Percentiles rank a stretch among this genome's conserved stretches.
These are phyloP conservation scores for Dioszegia hungarica DNA, from an alignment of 768 basidiomycete genomes.

Conservation along the genomic window DNA sequence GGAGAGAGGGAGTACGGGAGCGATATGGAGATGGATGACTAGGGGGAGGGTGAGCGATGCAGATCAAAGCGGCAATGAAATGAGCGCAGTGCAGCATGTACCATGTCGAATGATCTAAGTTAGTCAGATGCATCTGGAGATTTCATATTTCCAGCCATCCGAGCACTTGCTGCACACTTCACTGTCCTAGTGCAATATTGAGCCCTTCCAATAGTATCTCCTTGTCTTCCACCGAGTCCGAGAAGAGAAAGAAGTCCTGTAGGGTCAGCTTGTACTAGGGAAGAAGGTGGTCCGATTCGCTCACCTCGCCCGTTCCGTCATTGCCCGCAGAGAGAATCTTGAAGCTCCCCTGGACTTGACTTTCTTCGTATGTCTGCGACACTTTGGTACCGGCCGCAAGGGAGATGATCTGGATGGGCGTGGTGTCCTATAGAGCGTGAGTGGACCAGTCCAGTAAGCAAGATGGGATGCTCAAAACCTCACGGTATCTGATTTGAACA, in stretches of 20 bases:
- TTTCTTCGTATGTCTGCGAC: conserved; percentile 35
- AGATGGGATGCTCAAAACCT: conserved; percentile 8
- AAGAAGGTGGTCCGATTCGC: not conserved
- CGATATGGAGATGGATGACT: conserved; percentile 38
- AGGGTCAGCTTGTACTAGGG: not conserved
- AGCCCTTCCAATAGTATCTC: conserved; percentile 32
- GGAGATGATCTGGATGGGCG: conserved; percentile 29
- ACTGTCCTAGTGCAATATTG: conserved; percentile 5
- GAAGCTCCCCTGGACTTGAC: conserved; percentile 41
- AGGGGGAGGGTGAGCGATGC: conserved; percentile 5
- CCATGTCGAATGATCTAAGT: too few species aligned
- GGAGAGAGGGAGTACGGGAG: conserved; percentile 24
- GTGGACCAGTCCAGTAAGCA: too few species aligned
- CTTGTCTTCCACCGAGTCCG: conserved; percentile 39
- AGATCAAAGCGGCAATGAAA: not conserved
- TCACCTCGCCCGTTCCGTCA: conserved; percentile 25
- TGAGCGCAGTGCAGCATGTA: too few species aligned
- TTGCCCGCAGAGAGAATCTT: conserved; percentile 26
- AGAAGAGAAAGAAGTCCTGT: conserved; percentile 39
- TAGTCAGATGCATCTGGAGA: too few species aligned
- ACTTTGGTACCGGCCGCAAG: conserved; percentile 13
- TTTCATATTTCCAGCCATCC: too few species aligned
- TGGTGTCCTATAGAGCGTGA: conserved; percentile 18
- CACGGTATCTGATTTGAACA: conserved; percentile 38
- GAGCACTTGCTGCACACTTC: not conserved